A percentile compares a stretch with the other conserved stretches of the same genome.
These are phyloP conservation scores for Crassisporium funariophilum DNA, from an alignment of 768 basidiomycete genomes.

Conservation along the genomic window DNA sequence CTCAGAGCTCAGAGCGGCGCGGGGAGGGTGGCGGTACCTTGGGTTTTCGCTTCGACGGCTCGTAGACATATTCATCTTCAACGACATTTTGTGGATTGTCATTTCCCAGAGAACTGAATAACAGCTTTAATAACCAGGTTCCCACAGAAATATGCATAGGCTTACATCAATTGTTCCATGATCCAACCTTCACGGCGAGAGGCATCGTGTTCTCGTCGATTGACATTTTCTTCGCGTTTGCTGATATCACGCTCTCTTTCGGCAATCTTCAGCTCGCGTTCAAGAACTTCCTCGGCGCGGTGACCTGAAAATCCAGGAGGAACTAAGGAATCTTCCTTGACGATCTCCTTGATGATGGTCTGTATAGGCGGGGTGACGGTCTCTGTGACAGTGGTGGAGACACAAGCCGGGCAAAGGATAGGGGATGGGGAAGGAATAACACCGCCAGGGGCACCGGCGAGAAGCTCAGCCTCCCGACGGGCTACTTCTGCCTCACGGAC, in stretches of 20 bases:
- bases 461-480: conserved; percentile 83
- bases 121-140: conserved; percentile 1
- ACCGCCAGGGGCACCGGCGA: conserved; percentile 82
- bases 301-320: conserved; percentile 81
- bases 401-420: conserved; percentile 57
- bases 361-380: conserved; percentile 61
- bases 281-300: conserved; percentile 79
- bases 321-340: conserved; percentile 77
- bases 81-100: conserved; percentile 66
- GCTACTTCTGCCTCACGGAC: conserved; percentile 87
- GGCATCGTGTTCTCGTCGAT: conserved; percentile 85
- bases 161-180: conserved; percentile 90
- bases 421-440: conserved; percentile 62
- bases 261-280: conserved; percentile 82
- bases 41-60: conserved; percentile 77
- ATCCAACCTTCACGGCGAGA: conserved; percentile 88
- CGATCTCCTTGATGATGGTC: conserved; percentile 86
- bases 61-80: conserved; percentile 83
- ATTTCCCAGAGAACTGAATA: conserved; percentile 63
- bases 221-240: conserved; percentile 82
- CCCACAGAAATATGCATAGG: conserved; percentile 11
- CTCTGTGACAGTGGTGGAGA: conserved; percentile 53
- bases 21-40: conserved; percentile 87
- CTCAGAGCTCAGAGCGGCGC: conserved; percentile 93
- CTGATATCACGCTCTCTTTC: conserved; percentile 87